Conservation (phyloP, 768 basidiomycete genomes). For the Termitomyces sp. region DNA sequence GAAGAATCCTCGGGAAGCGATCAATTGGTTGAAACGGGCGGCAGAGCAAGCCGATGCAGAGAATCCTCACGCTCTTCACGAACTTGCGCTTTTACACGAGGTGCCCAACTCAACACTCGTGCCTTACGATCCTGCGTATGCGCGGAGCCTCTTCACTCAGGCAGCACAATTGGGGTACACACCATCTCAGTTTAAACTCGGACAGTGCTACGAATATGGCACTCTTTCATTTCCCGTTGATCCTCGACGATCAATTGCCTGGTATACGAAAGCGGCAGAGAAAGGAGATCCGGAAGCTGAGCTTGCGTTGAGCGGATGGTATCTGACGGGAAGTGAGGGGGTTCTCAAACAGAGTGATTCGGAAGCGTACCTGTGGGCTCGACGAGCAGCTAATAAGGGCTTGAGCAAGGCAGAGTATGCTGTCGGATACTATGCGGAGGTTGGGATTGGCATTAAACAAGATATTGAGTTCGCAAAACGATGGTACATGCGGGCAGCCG, state of each 20-base stretch:
- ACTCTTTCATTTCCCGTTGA: conserved; percentile 86
- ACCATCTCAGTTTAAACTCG: conserved; percentile 93
- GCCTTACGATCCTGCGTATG: conserved; percentile 76
- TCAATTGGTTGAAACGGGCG: conserved; percentile 92
- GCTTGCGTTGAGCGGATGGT: conserved; percentile 96
- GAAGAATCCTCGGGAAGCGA: conserved; percentile 86
- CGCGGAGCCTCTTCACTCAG: conserved; percentile 84
- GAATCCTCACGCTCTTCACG: conserved; percentile 96
- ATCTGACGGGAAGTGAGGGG: conserved; percentile 92
- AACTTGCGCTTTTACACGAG: conserved; percentile 88
- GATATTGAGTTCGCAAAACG: conserved; percentile 94
- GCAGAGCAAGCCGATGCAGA: conserved; percentile 98
- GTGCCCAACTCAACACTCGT: conserved; percentile 64
- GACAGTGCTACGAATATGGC: conserved; percentile 94
- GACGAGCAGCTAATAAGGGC: conserved; percentile 95
- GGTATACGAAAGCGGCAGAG: conserved; percentile 98
- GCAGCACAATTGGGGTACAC: conserved; percentile 93
- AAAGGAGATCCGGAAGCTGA: conserved; percentile 95
- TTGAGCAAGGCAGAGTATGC: conserved; percentile 97
- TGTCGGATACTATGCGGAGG: conserved; percentile 97
- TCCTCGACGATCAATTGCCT: conserved; percentile 91
- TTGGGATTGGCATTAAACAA: conserved; percentile 96
- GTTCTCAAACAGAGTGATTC: conserved; percentile 97
- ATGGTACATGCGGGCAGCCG: conserved; percentile 99
- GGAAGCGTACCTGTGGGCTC: conserved; percentile 98